Evolutionary conservation across 139 green algal species (phyloP).

Genomic region (Monoraphidium neglectum): DNA sequence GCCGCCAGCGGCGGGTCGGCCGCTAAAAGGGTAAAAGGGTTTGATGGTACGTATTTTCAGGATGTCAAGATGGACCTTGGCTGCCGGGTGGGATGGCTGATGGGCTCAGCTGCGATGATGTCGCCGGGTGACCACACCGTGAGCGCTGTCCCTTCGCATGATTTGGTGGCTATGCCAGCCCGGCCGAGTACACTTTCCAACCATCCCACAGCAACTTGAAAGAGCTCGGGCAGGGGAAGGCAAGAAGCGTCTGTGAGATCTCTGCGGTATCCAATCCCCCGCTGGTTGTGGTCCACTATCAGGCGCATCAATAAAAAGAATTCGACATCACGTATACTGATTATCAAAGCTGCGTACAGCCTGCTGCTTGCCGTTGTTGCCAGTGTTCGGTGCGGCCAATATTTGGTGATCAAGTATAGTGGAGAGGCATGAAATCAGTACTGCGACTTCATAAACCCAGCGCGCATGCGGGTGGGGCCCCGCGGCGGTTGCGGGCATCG

Average conservation of each 20-base stretch:
- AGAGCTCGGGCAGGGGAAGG: no score
- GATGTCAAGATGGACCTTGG: neutral
- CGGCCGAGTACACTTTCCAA: no score
- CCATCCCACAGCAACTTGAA: no score
- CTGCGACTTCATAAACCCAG: conserved; percentile 3
- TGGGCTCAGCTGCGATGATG: neutral
- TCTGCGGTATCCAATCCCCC: no score
- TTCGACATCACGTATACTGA: no score
- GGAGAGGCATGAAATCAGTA: neutral
- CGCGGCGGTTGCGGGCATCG: neutral
- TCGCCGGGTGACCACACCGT: neutral
- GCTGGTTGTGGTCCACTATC: no score
- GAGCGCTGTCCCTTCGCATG: neutral
- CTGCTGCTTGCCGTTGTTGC: neutral
- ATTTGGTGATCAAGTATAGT: neutral
- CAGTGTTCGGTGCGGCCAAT: neutral
- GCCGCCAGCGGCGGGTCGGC: conserved; percentile 3
- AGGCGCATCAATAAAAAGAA: no score
- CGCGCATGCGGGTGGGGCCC: neutral
- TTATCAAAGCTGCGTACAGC: no score
- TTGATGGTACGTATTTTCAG: neutral
- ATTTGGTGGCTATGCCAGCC: neutral
- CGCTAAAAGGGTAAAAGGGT: neutral
- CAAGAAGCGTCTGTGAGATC: no score
- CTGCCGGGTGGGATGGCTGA: neutral